Evolutionary conservation across 305 asterid species (phyloP), one percentile per base, ranked within the genome.

Genomic region (Fraxinus floribunda): DNA sequence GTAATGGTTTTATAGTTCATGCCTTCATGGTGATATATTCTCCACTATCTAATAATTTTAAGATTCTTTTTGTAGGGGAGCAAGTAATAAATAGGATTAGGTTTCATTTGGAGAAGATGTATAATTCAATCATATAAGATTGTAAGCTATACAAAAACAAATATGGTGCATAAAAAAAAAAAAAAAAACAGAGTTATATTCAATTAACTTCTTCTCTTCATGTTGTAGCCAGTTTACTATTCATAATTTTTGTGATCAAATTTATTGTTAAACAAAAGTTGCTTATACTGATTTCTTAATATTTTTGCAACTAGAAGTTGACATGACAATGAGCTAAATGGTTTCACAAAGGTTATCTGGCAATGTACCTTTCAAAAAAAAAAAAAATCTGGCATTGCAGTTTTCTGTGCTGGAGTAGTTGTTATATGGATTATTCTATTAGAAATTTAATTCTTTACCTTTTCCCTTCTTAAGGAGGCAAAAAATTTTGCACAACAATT

Each of bases 401-500:
- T 35, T 36, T 82, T 75, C 39, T 75, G 35, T 35, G 44, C 81
- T 62, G 30, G 22, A 64, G 15, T 78, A 76, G 52, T 66, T 22
- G 0, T 36, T 22, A 36, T 24, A 70, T 70, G 29, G 15, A 77
- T 75, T 49, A 52, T 79, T 29, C 26, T 79, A 79, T 81, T 3
- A 75, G 36, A 34, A 39, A 44, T 78, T 76, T 68, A 16, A 32
- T 72, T 3, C 52, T 49, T 76, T 72, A 7, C 83, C 38, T 84
- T 89, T 80, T 82, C 83, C 24, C 36, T 36, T 75, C 55, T 83
- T 24, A 77, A 92, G 98, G 99, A 79, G 99, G 98, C 81, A 93
- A 90, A 86, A 95, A 94, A 87, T 95, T 91, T 78, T 90, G 94
- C 86, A 95, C 99, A 5, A 95, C 98, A 35, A 80, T 87, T 71